Evolutionary conservation across 495 filamentous ascomycete genomes (phyloP).

Genomic region (Apiosordaria backusii): DNA sequence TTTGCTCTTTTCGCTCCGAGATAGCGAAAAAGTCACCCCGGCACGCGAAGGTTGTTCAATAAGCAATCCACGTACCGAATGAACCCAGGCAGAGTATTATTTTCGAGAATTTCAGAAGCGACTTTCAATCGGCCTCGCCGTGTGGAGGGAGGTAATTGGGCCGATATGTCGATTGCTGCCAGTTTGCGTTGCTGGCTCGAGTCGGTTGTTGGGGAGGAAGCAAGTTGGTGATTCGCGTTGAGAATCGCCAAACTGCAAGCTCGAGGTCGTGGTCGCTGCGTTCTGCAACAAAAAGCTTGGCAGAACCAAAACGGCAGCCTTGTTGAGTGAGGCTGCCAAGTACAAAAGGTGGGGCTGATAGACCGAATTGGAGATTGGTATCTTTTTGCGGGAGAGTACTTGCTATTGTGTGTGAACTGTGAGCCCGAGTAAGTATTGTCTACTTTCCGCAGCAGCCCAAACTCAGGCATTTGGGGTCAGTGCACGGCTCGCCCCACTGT

Average conservation of each 20-base stretch:
- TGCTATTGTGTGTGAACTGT: not conserved
- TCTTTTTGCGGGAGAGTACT: not conserved
- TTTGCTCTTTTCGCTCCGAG: not conserved
- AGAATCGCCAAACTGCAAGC: constrained; percentile 22
- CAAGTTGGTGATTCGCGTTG: constrained; percentile 12
- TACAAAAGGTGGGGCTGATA: not conserved
- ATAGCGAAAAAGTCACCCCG: not conserved
- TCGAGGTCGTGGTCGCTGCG: constrained; percentile 20
- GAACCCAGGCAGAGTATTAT: not conserved
- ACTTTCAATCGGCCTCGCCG: constrained; percentile 1
- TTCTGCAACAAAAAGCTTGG: constrained; percentile 14
- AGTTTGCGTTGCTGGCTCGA: constrained; percentile 13
- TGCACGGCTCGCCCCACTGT: not conserved
- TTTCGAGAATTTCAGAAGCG: constrained; percentile 8
- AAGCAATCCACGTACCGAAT: not conserved
- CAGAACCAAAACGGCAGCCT: constrained; percentile 15
- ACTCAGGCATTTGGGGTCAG: not conserved
- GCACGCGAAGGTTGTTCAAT: not conserved
- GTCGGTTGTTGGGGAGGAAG: not conserved
- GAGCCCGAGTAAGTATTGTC: not conserved
- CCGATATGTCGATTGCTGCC: constrained; percentile 10
- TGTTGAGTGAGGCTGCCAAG: constrained; percentile 23
- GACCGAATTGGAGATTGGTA: not conserved
- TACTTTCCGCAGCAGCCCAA: not conserved
- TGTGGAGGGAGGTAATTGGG: constrained; percentile 7